phyloP scores from a whole-genome alignment of 495 filamentous ascomycete species.

The Aspergillus indologenus region DNA sequence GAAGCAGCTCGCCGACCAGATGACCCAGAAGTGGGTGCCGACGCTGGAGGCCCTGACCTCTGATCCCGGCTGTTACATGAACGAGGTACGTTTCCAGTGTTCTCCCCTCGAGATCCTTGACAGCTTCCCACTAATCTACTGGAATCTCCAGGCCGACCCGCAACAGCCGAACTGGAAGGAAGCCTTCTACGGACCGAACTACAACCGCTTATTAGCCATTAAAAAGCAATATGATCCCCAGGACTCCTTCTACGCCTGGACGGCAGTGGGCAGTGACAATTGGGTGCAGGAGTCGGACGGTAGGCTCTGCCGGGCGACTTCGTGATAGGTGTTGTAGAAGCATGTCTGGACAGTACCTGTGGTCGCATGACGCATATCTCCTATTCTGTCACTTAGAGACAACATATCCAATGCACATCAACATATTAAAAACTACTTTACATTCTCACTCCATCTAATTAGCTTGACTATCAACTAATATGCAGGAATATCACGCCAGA shows the following conservation, averaged over 20 bases:
- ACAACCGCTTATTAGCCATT: constrained; percentile 31
- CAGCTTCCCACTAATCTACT: too few species aligned
- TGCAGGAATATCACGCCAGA: too few species aligned
- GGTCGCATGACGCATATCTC: too few species aligned
- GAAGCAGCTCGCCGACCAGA: constrained; percentile 12
- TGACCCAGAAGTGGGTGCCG: constrained; percentile 41
- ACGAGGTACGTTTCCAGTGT: constrained; percentile 21
- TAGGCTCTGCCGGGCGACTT: constrained; percentile 29
- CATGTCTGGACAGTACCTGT: too few species aligned
- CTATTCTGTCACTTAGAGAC: too few species aligned
- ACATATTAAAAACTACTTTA: too few species aligned
- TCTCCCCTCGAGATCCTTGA: too few species aligned
- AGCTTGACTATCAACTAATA: too few species aligned
- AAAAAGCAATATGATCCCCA: constrained; percentile 54
- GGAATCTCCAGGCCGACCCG: constrained; percentile 32
- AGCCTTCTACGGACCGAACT: constrained; percentile 51
- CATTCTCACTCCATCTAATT: too few species aligned
- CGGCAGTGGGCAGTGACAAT: constrained; percentile 59
- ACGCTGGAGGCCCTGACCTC: constrained; percentile 38
- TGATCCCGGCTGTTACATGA: constrained; percentile 36
- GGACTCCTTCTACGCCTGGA: constrained; percentile 56
- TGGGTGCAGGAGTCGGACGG: constrained; percentile 41
- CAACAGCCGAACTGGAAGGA: constrained; percentile 49
- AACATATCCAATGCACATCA: too few species aligned
- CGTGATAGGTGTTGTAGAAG: too few species aligned